These are phyloP conservation scores for Agaricales sp. DNA, from an alignment of 1,284 basidiomycete genomes.

Conservation along the genomic window DNA sequence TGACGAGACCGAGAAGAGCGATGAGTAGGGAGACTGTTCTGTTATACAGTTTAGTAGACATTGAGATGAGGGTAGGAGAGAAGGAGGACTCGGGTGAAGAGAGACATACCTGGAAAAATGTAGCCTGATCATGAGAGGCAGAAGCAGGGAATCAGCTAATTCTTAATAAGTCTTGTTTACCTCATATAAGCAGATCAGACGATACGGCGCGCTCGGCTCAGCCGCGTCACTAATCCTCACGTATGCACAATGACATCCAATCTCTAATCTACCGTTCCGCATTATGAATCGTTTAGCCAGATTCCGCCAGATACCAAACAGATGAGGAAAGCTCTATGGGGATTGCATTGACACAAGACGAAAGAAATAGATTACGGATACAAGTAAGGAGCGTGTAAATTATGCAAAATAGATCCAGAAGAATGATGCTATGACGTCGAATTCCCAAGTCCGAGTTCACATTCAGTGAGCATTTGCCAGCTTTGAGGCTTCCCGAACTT, in stretches of 20 bases:
- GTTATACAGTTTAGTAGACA: slow-evolving; percentile 15
- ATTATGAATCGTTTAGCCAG: not conserved
- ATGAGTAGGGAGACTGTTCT: slow-evolving; percentile 47
- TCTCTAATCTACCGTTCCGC: too few species aligned
- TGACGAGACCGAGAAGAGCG: slow-evolving; percentile 42
- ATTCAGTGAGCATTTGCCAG: not conserved
- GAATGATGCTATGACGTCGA: not conserved
- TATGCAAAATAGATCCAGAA: not conserved
- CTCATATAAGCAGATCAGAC: not conserved
- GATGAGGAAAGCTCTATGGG: not conserved
- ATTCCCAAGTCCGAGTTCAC: too few species aligned
- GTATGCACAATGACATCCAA: not conserved
- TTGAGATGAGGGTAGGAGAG: slow-evolving; percentile 11
- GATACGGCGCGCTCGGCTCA: not conserved
- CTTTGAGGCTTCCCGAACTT: not conserved
- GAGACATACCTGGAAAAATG: not conserved
- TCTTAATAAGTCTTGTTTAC: not conserved
- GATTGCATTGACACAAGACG: too few species aligned
- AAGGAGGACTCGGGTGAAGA: not conserved
- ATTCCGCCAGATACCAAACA: not conserved
- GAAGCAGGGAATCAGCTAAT: not conserved
- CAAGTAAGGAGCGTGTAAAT: not conserved
- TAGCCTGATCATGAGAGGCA: not conserved
- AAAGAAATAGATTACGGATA: not conserved
- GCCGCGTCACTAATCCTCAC: not conserved